These are phyloP conservation scores for Spiromastix sp. DNA, from an alignment of 2,329 filamentous ascomycete genomes.

Conservation along the genomic window DNA sequence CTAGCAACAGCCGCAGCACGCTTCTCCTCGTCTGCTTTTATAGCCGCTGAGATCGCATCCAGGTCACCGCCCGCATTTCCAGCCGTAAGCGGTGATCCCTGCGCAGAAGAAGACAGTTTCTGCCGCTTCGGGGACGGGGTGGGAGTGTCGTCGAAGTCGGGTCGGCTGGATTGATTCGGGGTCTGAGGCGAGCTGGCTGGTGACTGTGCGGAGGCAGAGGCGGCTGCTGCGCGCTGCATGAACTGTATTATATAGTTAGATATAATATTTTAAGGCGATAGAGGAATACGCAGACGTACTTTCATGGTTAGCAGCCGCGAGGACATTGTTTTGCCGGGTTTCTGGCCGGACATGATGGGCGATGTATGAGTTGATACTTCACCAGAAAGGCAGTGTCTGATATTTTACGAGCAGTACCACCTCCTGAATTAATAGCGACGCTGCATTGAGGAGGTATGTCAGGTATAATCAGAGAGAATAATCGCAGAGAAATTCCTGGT, in stretches of 20 bases:
- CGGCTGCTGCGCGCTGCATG: slow-evolving; percentile 77
- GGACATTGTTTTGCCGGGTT: slow-evolving; percentile 63
- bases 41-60: slow-evolving; percentile 29
- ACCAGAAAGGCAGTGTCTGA: no score
- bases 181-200: slow-evolving; percentile 37
- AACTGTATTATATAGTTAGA: slow-evolving; percentile 43
- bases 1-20: slow-evolving; percentile 28
- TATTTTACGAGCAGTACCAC: no score
- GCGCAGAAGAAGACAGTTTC: slow-evolving; percentile 19
- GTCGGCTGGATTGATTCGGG: slow-evolving; percentile 35
- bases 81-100: slow-evolving; percentile 9
- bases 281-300: slow-evolving; percentile 24
- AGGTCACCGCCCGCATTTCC: slow-evolving; percentile 24
- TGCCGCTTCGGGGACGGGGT: slow-evolving; percentile 26
- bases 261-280: slow-evolving; percentile 1
- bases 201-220: slow-evolving; percentile 35
- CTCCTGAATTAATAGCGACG: no score
- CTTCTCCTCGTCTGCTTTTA: slow-evolving; percentile 32
- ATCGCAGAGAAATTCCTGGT: neutral
- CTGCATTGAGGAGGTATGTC: no score
- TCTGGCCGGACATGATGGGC: slow-evolving; percentile 19
- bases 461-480: no score
- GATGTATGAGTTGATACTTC: neutral
- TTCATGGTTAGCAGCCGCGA: slow-evolving; percentile 88
- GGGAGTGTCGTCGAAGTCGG: slow-evolving; percentile 40